These are phyloP conservation scores for Xylariaceae sp. DNA, from an alignment of 2,329 filamentous ascomycete species.

Conservation along the genomic window DNA sequence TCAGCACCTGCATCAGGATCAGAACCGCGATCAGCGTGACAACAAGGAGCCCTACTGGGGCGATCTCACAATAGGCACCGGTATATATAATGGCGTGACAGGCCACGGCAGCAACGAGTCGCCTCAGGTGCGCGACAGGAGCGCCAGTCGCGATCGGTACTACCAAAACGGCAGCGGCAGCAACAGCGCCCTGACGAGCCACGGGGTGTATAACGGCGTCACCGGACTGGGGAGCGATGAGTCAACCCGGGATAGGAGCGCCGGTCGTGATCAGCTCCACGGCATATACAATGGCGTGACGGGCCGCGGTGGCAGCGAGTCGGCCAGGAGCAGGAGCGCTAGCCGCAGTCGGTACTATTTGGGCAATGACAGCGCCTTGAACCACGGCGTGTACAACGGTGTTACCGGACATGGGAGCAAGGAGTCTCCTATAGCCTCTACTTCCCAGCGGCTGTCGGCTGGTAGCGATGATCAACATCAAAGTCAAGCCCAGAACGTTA, in stretches of 20 bases:
- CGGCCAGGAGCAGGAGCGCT: not conserved
- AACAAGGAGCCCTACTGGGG: conserved; percentile 26
- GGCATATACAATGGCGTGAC: conserved; percentile 14
- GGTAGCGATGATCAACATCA: not conserved
- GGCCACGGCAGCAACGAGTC: conserved; percentile 20
- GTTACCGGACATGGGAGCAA: not conserved
- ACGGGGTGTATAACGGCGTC: conserved; percentile 2
- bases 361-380: not conserved
- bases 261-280: no score
- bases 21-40: conserved; percentile 10
- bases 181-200: not conserved
- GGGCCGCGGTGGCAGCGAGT: conserved; percentile 23
- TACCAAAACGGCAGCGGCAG: no score
- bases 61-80: conserved; percentile 22
- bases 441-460: not conserved
- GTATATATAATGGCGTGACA: conserved; percentile 24
- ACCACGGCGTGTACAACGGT: conserved; percentile 2
- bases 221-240: not conserved
- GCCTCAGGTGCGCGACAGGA: conserved; percentile 1
- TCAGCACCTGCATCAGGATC: no score
- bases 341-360: not conserved
- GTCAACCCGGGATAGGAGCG: no score
- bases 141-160: not conserved
- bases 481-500: no score
- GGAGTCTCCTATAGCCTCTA: no score